A percentile compares a stretch with the other conserved stretches of the same genome.
Conservation (phyloP, 2,329 filamentous ascomycete species). For the Rhynchosporium agropyri region DNA sequence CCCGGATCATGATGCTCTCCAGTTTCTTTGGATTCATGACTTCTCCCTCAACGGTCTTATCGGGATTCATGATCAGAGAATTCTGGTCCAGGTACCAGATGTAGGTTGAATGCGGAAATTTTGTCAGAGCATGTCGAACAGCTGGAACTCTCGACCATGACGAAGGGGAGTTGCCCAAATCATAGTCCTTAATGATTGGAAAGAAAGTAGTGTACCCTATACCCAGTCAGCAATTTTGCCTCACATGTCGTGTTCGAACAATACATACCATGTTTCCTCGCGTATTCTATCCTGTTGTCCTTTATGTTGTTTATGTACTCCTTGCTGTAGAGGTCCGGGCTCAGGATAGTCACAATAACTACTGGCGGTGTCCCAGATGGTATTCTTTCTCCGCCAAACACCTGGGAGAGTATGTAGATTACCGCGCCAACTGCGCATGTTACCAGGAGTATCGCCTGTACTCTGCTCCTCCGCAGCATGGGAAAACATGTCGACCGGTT, state of each 20-base stretch:
- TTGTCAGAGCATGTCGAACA: slow-evolving; percentile 83
- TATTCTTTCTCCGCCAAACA: slow-evolving; percentile 41
- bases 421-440: slow-evolving; percentile 43
- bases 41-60: slow-evolving; percentile 67
- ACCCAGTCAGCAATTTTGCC: slow-evolving; percentile 26
- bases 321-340: slow-evolving; percentile 63
- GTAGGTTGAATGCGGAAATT: slow-evolving; percentile 74
- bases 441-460: slow-evolving; percentile 60
- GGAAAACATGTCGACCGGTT: slow-evolving; percentile 60
- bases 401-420: slow-evolving; percentile 59
- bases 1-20: slow-evolving; percentile 79
- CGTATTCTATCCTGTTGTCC: slow-evolving; percentile 84
- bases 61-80: slow-evolving; percentile 85
- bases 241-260: slow-evolving; percentile 12
- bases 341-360: slow-evolving; percentile 85
- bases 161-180: slow-evolving; percentile 59
- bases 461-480: slow-evolving; percentile 61
- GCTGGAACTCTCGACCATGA: slow-evolving; percentile 83
- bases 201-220: slow-evolving; percentile 87
- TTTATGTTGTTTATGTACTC: slow-evolving; percentile 73
- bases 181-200: slow-evolving; percentile 74
- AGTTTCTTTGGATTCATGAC: slow-evolving; percentile 69
- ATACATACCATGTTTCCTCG: slow-evolving; percentile 75
- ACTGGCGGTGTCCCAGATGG: slow-evolving; percentile 61
- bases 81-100: slow-evolving; percentile 88